phyloP scores from a whole-genome alignment of 2,329 filamentous ascomycete genomes.

The Aureobasidium musti region DNA sequence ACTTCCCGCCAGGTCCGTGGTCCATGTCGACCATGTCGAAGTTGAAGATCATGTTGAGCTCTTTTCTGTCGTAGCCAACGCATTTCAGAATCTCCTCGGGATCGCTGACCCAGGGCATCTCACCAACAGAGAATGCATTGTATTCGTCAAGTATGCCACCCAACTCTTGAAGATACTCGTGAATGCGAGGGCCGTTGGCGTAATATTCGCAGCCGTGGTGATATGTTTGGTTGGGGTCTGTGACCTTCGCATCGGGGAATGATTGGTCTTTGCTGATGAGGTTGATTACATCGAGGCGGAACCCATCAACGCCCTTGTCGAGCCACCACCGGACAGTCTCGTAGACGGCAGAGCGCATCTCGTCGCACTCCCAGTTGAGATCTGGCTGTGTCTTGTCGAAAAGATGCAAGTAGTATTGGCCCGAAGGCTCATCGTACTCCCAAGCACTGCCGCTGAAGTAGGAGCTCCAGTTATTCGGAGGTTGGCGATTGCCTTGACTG shows the following conservation, averaged over 20 bases:
- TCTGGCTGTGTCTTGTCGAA: slow-evolving; percentile 72
- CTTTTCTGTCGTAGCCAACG: slow-evolving; percentile 51
- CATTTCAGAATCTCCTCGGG: slow-evolving; percentile 52
- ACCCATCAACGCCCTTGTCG: slow-evolving; percentile 60
- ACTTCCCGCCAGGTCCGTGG: slow-evolving; percentile 50
- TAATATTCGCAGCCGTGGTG: slow-evolving; percentile 28
- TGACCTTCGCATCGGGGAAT: slow-evolving; percentile 29
- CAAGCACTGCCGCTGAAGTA: slow-evolving; percentile 60
- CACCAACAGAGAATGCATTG: slow-evolving; percentile 52
- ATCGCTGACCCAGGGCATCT: slow-evolving; percentile 53
- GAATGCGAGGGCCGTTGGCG: slow-evolving; percentile 43
- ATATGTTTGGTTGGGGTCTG: not conserved
- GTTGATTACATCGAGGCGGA: slow-evolving; percentile 36
- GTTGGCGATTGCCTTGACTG: slow-evolving; percentile 59
- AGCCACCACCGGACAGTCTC: slow-evolving; percentile 69
- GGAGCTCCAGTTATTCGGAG: slow-evolving; percentile 72
- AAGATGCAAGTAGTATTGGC: slow-evolving; percentile 73
- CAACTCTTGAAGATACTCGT: slow-evolving; percentile 51
- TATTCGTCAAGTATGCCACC: slow-evolving; percentile 50
- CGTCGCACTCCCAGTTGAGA: slow-evolving; percentile 76
- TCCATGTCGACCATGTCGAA: slow-evolving; percentile 62
- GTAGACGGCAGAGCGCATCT: slow-evolving; percentile 67
- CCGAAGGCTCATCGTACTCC: slow-evolving; percentile 68
- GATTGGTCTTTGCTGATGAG: slow-evolving; percentile 28
- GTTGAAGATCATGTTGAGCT: slow-evolving; percentile 70